These are phyloP conservation scores for Colletotrichum sidae DNA, from an alignment of 2,329 filamentous ascomycete species.

Conservation along the genomic window DNA sequence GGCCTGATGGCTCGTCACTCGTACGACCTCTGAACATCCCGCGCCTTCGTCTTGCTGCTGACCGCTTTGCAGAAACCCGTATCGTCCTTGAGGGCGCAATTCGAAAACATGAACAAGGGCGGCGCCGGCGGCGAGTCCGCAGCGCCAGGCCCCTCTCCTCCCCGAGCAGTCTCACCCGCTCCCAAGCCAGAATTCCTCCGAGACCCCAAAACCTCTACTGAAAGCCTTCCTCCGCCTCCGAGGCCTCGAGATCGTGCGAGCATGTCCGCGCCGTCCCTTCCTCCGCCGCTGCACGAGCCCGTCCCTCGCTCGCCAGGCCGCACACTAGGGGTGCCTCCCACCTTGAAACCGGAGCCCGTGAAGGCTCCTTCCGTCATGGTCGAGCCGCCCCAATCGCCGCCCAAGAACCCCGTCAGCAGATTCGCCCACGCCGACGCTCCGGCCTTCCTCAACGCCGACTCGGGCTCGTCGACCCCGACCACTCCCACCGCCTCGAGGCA, in stretches of 20 bases:
- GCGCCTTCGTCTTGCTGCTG: slow-evolving; percentile 39
- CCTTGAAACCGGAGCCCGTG: slow-evolving; percentile 57
- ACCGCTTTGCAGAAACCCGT: slow-evolving; percentile 74
- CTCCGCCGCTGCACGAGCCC: slow-evolving; percentile 36
- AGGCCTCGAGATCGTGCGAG: slow-evolving; percentile 40
- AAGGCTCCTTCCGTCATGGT: slow-evolving; percentile 73
- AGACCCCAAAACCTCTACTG: slow-evolving; percentile 53
- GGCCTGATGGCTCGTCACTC: slow-evolving; percentile 81
- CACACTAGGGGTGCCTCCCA: slow-evolving; percentile 55
- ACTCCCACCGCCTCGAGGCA: slow-evolving; percentile 57
- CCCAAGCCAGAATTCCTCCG: slow-evolving; percentile 57
- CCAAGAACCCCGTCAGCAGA: slow-evolving; percentile 57
- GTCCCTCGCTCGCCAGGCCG: slow-evolving; percentile 47
- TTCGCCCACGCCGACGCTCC: slow-evolving; percentile 54
- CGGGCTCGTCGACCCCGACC: slow-evolving; percentile 53
- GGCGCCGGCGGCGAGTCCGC: slow-evolving; percentile 47
- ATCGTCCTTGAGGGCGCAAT: slow-evolving; percentile 82
- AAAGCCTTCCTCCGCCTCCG: slow-evolving; percentile 46
- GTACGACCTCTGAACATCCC: slow-evolving; percentile 56
- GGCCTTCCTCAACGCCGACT: slow-evolving; percentile 61
- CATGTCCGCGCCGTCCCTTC: slow-evolving; percentile 39
- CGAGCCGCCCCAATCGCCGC: slow-evolving; percentile 77
- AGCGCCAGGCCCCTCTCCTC: slow-evolving; percentile 41
- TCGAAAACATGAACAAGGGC: slow-evolving; percentile 78
- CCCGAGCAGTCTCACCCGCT: slow-evolving; percentile 49